Evolutionary conservation across 2,329 filamentous ascomycete species (phyloP), one percentile per base, ranked within the genome.

Genomic region (Fusarium subglutinans): DNA sequence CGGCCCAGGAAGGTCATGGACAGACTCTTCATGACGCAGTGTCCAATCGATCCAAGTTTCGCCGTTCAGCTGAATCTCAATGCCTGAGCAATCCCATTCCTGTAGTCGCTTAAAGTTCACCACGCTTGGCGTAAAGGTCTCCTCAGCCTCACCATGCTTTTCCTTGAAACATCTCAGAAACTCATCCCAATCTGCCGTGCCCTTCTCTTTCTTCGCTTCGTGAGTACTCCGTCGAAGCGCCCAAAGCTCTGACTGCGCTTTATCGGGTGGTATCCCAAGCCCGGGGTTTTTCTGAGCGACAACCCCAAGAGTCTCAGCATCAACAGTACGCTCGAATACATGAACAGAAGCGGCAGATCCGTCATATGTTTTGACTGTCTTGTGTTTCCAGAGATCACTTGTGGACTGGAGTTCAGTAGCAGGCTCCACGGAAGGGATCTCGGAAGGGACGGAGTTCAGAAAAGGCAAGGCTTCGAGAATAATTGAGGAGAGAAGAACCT

Each of bases 181-280:
- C 80, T 94, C 92, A 1, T 82, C 83, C 88, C 90, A 93, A 51
- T 79, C 84, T 15, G 91, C 92, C 2, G 90, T 90, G 14, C 89
- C 87, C 30, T 77, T 77, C 44, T 81, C 82, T 24, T 84, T 82
- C 11, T 80, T 82, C 76, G 92, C 86, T 65, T 83, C 83, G 79
- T 94, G 92, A 47, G 88, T 82, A 79, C 90, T 92, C 50, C 86
- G 86, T 63, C 93, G 87, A 45, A 89, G 89, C 60, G 87, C 87
- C 92, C 92, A 94, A 24, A 85, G 87, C 81, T 93, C 91, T 3
- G 79, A 58, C 30, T 72, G 74, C 24, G 78, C 38, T 41, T 74
- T 76, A 12, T 56, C 43, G 13, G 67, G 70, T 33, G 65, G 66
- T 22, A 79, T 66, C 15, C 76, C 69, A 3, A 78, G 74, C 9